Base-by-base conservation (phyloP, 2,329 filamentous ascomycete genomes). In the Xylariales sp. region DNA sequence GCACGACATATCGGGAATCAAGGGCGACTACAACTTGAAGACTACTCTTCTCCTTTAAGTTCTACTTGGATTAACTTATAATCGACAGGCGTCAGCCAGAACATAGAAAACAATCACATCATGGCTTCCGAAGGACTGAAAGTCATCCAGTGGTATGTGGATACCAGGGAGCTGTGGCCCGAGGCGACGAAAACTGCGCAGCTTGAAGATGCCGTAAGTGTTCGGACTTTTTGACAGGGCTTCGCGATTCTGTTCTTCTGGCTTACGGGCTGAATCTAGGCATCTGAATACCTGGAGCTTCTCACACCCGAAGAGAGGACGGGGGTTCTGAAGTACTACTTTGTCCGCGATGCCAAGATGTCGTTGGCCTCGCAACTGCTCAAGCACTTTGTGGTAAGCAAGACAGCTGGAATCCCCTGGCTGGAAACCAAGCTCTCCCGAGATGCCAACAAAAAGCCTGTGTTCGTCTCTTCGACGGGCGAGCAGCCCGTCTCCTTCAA, bases 271-370 rank as follows among this genome's bases (percentile, higher is more conserved):
- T 37, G 27, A 19, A 31, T 15, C 33, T 12, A 38, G 35, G 35
- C 35, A 4, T 57, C 67, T n/a, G 62, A 69, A 31, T 71, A 73
- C 16, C 61, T 83, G 24, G 58, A 63, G 7, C 64, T 82, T 19
- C 66, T 83, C 33, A 59, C 66, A 2, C 49, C 62, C 2, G 62
- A 73, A 8, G 83, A 88, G 55, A 75, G 73, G 43, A 57, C 70
- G 36, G 60, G 63, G 12, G 74, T 82, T 21, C 68, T 81, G 7
- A 69, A 69, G 40, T 87, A 78, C 63, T 76, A 78, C 63, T 78
- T 82, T 57, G 66, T 83, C 49, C 69, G 75, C 54, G 86, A 90
- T 61, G 85, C 85, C 37, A 85, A 84, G 56, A 83, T 89, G 73
- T 75, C 76, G 33, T 70, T 91, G 29, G 83, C 65, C 17, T 90